Conservation (phyloP, 78 protist species). For the Cyanophora paradoxa region DNA sequence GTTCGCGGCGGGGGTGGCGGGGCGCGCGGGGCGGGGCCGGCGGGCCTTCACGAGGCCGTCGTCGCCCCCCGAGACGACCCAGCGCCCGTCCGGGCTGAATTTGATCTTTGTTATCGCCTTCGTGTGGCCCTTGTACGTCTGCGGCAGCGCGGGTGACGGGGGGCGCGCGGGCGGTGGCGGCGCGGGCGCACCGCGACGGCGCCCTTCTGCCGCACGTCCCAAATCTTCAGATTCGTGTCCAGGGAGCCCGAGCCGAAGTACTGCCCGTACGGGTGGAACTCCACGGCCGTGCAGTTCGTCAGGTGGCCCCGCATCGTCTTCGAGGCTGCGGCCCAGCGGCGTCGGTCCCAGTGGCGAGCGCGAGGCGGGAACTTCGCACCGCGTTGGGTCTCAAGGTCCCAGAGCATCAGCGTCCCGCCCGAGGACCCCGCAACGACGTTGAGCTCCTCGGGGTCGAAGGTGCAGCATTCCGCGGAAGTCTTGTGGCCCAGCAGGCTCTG, state of each 20-base stretch:
- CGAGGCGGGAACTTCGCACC: background rate
- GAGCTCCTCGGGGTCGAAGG: slow-evolving; percentile 15
- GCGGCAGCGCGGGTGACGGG: too few relatives aligned
- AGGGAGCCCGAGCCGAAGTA: slow-evolving; percentile 39
- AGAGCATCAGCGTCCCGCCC: slow-evolving; percentile 41
- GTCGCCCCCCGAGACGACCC: slow-evolving; percentile 33
- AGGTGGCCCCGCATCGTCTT: slow-evolving; percentile 43
- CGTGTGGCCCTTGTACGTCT: slow-evolving; percentile 42
- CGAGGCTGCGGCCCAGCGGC: too few relatives aligned
- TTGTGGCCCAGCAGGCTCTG: slow-evolving; percentile 19
- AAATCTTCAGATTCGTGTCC: slow-evolving; percentile 35
- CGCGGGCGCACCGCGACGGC: too few relatives aligned
- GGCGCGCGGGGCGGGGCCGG: background rate
- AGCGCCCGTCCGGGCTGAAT: slow-evolving; percentile 56
- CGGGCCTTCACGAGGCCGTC: slow-evolving; percentile 8
- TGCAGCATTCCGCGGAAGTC: background rate
- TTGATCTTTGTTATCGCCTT: background rate
- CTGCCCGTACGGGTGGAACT: slow-evolving; percentile 58
- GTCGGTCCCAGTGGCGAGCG: background rate
- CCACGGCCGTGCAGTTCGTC: slow-evolving; percentile 19
- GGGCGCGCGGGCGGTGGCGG: too few relatives aligned
- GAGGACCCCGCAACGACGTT: slow-evolving; percentile 36
- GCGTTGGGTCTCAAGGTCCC: slow-evolving; percentile 42
- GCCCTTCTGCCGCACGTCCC: slow-evolving; percentile 35
- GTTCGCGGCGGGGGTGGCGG: background rate